A percentile compares a stretch with the other conserved stretches of the same genome.
Conservation (phyloP, 2,329 filamentous ascomycete species). For the Ceratocystiopsis brevicomis region DNA sequence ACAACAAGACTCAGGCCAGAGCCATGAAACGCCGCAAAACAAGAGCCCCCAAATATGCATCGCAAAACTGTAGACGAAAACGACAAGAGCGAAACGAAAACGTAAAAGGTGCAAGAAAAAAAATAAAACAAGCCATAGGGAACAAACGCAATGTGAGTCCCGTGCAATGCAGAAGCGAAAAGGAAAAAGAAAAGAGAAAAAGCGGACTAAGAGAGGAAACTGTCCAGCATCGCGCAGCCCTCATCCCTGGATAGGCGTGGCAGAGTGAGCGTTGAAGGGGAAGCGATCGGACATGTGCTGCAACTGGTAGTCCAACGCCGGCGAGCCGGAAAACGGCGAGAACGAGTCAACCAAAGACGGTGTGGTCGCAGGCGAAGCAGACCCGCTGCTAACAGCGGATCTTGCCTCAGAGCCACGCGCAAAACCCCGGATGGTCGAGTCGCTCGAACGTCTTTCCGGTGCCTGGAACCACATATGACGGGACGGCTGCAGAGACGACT, state of each 20-base stretch:
- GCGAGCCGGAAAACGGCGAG: slow-evolving; percentile 27
- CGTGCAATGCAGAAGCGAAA: neutral
- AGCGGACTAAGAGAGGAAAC: neutral
- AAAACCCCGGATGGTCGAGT: neutral
- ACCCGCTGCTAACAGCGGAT: slow-evolving; percentile 9
- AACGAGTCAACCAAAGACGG: slow-evolving; percentile 26
- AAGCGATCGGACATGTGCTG: slow-evolving; percentile 27
- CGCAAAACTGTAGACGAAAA: too few species aligned
- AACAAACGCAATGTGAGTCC: too few species aligned
- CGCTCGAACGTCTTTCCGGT: too few species aligned
- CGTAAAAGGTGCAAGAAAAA: neutral
- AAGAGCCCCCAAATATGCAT: too few species aligned
- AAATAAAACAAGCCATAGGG: neutral
- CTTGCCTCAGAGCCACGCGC: slow-evolving; percentile 2
- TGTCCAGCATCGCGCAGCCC: neutral
- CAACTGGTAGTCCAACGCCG: slow-evolving; percentile 18
- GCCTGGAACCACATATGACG: slow-evolving; percentile 12
- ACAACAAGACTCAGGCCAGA: too few species aligned
- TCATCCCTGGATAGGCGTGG: slow-evolving; percentile 24
- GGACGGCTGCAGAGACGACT: slow-evolving; percentile 18
- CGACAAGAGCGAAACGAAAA: neutral
- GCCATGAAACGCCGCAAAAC: too few species aligned
- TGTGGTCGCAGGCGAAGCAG: slow-evolving; percentile 23
- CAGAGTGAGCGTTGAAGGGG: slow-evolving; percentile 29
- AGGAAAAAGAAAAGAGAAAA: neutral